phyloP scores from a whole-genome alignment of 352 stramenopile species.

The Phytopythium delawarense region DNA sequence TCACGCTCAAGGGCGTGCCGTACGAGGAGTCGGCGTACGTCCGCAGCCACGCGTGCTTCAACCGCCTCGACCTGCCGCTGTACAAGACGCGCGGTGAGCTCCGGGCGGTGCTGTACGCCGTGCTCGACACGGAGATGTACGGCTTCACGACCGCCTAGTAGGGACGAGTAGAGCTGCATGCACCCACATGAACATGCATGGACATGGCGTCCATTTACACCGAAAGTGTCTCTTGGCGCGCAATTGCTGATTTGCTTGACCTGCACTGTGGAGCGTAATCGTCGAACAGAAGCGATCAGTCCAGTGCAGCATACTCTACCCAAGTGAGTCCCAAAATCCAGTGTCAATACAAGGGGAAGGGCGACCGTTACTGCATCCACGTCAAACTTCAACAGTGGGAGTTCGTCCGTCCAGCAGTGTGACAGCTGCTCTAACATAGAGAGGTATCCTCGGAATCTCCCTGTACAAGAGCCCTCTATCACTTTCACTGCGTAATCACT shows the following conservation, averaged over 20 bases:
- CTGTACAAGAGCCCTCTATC: slow-evolving; percentile 6
- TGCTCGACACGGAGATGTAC: slow-evolving; percentile 28
- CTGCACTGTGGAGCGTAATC: too few relatives aligned
- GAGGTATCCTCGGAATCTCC: slow-evolving; percentile 2
- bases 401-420: background rate
- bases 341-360: background rate
- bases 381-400: slow-evolving; percentile 2
- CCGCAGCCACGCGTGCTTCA: slow-evolving; percentile 63
- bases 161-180: background rate
- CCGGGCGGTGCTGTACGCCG: slow-evolving; percentile 27
- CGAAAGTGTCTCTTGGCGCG: background rate
- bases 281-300: background rate
- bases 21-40: slow-evolving; percentile 34
- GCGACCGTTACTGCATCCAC: background rate
- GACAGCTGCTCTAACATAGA: background rate
- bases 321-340: slow-evolving; percentile 1
- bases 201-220: too few relatives aligned
- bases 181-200: background rate
- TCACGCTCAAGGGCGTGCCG: slow-evolving; percentile 50
- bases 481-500: slow-evolving; percentile 1
- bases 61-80: slow-evolving; percentile 91
- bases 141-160: slow-evolving; percentile 39
- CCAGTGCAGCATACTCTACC: background rate
- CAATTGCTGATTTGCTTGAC: background rate
- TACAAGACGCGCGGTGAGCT: slow-evolving; percentile 48